A percentile compares a stretch with the other conserved stretches of the same genome.
These are phyloP conservation scores for Heliosperma pusillum DNA, from an alignment of 148 eudicot genomes.

Conservation along the genomic window DNA sequence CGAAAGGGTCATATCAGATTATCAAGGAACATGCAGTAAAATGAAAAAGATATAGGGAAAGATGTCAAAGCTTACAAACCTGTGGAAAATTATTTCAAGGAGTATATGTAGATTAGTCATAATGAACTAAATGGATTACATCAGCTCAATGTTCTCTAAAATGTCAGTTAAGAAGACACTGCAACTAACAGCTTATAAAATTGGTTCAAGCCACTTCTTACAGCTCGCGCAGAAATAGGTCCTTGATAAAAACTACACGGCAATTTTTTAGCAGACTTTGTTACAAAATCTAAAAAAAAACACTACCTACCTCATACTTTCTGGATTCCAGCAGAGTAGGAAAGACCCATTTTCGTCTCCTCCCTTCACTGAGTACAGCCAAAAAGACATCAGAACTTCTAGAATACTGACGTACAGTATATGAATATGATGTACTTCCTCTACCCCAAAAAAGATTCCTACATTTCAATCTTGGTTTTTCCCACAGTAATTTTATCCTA, in stretches of 20 bases:
- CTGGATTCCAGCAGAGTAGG: conserved; percentile 61
- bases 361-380: conserved; percentile 72
- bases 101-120: not conserved
- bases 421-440: not conserved
- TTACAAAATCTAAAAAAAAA: not conserved
- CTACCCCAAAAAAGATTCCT: not conserved
- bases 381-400: conserved; percentile 17
- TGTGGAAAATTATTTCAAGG: not conserved
- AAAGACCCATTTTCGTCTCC: conserved; percentile 94
- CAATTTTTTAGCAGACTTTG: too few relatives aligned
- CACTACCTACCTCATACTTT: conserved; percentile 64
- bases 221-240: not conserved
- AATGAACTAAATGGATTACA: not conserved
- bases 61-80: too few relatives aligned
- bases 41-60: too few relatives aligned
- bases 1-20: too few relatives aligned
- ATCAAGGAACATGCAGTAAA: too few relatives aligned
- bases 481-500: not conserved
- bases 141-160: not conserved
- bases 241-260: not conserved
- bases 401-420: not conserved
- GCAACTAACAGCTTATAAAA: not conserved
- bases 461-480: not conserved
- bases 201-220: not conserved
- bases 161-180: not conserved